Evolutionary conservation across 2,329 filamentous ascomycete species (phyloP).

Genomic region (Raffaelea arxii): DNA sequence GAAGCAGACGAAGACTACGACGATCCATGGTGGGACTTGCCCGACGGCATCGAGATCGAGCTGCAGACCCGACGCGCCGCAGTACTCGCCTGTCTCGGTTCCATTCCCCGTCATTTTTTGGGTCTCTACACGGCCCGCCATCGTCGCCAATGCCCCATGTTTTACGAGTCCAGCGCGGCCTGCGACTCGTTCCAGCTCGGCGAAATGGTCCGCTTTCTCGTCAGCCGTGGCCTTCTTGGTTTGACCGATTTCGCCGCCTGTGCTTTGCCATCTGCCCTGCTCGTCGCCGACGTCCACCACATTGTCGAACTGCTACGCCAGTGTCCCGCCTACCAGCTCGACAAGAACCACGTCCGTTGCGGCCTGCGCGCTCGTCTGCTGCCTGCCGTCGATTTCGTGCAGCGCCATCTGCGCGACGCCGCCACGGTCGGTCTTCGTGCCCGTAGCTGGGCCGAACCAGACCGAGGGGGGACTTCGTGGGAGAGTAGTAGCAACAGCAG

Average conservation of each 20-base stretch:
- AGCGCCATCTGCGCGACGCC: conserved; percentile 32
- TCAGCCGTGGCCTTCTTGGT: conserved; percentile 48
- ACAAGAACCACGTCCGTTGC: conserved; percentile 64
- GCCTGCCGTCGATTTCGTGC: conserved; percentile 51
- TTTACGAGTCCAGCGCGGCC: conserved; percentile 61
- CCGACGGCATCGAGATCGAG: conserved; percentile 57
- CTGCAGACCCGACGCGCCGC: conserved; percentile 55
- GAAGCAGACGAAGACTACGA: conserved; percentile 20
- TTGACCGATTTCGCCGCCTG: conserved; percentile 45
- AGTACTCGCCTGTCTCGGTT: conserved; percentile 60
- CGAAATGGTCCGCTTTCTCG: conserved; percentile 65
- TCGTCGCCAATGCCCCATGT: conserved; percentile 57
- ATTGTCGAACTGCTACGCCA: conserved; percentile 53
- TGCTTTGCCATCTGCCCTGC: conserved; percentile 22
- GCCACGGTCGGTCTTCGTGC: conserved; percentile 35
- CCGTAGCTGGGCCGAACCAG: conserved; percentile 34
- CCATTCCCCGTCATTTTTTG: conserved; percentile 59
- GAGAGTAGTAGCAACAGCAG: too few relatives aligned
- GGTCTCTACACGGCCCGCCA: conserved; percentile 56
- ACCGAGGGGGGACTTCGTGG: not conserved
- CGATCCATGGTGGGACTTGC: conserved; percentile 61
- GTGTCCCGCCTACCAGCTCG: conserved; percentile 63
- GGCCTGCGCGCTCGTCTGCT: conserved; percentile 56
- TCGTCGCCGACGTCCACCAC: conserved; percentile 45
- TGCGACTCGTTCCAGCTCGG: conserved; percentile 74